Base-by-base conservation (phyloP, 352 stramenopile species). In the Phytopythium mirpurense region DNA sequence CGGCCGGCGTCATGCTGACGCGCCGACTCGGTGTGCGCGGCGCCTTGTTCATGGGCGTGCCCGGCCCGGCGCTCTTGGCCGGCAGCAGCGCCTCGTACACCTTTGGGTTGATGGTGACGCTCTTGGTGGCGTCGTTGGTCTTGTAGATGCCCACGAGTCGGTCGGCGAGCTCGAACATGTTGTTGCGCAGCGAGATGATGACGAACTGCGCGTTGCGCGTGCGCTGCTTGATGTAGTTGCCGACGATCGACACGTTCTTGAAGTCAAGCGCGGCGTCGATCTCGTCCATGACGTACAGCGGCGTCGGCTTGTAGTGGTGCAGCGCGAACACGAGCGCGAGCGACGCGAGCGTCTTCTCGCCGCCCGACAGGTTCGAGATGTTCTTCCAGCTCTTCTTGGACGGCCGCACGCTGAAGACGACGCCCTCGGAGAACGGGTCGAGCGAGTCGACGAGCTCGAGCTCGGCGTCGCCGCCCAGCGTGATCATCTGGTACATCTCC, bases 311-410 rank as follows among this genome's bases (percentile, higher is more conserved):
- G 86, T 98, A 99, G 77, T 99, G 96, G 72, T 99, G 97, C 47
- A 99, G 78, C 18, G 97, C 97, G 83, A 99, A 99, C 24, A 99
- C 96, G 7, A 99, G 76, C n/a, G 97, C 96, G 19, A 99, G 83
- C 8, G 96, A 99, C 16, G 94, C 97, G 2, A 99, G 75, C 0
- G 97, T 99, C 75, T 99, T 99, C 68, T 99, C 97, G 24, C 97
- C 97, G 57, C 97, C 97, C 34, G 90, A 98, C 27, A 99, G 70
- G 67, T 99, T 99, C 1, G 94, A 96, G 62, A 99, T 99, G 62
- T 99, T 98, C 71, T 99, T 99, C 97, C 97, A 99, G 43, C 89
- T 98, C 80, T 99, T 99, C 76, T 99, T 99, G 2, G 96, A 98
- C 47, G 97, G 97, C 12, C 97, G 84, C 23, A 99, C 98, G 56